Evolutionary conservation across 257 asterid genomes (phyloP), one percentile per base, ranked within the genome.

Genomic region (Lycium barbarum): DNA sequence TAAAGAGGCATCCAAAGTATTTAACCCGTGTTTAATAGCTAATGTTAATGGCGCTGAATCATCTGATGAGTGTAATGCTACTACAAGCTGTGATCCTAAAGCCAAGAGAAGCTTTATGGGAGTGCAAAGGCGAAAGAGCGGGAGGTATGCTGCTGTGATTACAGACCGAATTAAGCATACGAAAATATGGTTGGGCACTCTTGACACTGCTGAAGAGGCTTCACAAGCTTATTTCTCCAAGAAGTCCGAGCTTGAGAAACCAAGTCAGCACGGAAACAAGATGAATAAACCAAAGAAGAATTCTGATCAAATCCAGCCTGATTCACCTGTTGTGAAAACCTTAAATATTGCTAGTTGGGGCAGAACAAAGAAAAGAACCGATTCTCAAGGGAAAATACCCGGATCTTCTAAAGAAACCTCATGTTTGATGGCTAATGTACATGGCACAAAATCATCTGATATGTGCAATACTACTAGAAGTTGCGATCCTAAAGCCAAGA

Each of bases 151-250:
- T 20, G 81, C 40, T 47, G 59, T 5, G 22, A 73, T 47, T 73
- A 73, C 40, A 47, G 80, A 47, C 5, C 80, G 40, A 47, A 73
- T 49, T 73, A 73, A 3, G 80, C 80, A 73, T 73, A 73, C 47
- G n/a, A 5, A 47, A 20, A 40, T 47, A 45, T 73, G 80, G 80
- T 12, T 73, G 17, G 80, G 80, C 53, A 73, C 80, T 73, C 45
- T 73, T 49, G 55, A 73, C 59, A 20, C 80, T 12, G 17, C 20
- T 47, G 80, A 73, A 20, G 80, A 73, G 40, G 80, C 80, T 45
- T 45, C 59, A 73, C 58, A 20, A 73, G 80, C 58, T 20, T 73
- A 11, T 73, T 73, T 73, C 12, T 73, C 80, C 12, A 73, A 73
- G 11, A 73, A 73, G 59, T 20, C 80, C 2, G 80, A 73, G 59